Conservation (phyloP, 371 early-diverging fungal species). For the Mortierella sp. region DNA sequence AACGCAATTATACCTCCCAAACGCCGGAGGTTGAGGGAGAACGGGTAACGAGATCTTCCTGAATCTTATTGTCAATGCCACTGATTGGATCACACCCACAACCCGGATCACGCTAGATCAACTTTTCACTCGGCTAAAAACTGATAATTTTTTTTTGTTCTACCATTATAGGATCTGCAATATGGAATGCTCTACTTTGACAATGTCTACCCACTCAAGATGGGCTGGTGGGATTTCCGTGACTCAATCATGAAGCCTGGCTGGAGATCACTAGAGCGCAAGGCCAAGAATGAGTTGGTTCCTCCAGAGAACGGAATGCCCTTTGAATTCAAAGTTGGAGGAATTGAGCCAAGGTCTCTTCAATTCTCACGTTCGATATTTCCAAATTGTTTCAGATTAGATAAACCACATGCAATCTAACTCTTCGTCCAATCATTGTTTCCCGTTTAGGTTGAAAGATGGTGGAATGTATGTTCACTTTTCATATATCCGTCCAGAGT, state of each 20-base stretch:
- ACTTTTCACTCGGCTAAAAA: neutral
- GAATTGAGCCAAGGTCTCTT: conserved; percentile 63
- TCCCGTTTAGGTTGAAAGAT: conserved; percentile 59
- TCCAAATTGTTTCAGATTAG: neutral
- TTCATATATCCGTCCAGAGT: conserved; percentile 50
- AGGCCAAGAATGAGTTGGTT: conserved; percentile 55
- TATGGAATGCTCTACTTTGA: conserved; percentile 55
- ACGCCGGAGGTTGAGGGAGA: neutral
- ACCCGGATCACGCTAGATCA: too few relatives aligned
- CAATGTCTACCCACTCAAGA: conserved; percentile 54
- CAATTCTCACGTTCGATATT: neutral
- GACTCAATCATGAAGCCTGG: conserved; percentile 47
- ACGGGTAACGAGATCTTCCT: neutral
- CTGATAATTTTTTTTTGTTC: neutral
- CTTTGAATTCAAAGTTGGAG: conserved; percentile 59
- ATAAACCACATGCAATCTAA: neutral
- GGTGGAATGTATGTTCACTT: conserved; percentile 70
- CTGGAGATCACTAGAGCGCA: conserved; percentile 51
- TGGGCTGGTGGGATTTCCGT: conserved; percentile 55
- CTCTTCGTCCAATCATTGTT: neutral
- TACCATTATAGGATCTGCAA: conserved; percentile 15
- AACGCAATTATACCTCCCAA: neutral
- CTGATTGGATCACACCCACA: too few relatives aligned
- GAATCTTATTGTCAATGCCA: too few relatives aligned
- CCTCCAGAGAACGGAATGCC: conserved; percentile 61